These are phyloP conservation scores for Clitopilus passeckerianus DNA, from an alignment of 768 basidiomycete species.

Conservation along the genomic window DNA sequence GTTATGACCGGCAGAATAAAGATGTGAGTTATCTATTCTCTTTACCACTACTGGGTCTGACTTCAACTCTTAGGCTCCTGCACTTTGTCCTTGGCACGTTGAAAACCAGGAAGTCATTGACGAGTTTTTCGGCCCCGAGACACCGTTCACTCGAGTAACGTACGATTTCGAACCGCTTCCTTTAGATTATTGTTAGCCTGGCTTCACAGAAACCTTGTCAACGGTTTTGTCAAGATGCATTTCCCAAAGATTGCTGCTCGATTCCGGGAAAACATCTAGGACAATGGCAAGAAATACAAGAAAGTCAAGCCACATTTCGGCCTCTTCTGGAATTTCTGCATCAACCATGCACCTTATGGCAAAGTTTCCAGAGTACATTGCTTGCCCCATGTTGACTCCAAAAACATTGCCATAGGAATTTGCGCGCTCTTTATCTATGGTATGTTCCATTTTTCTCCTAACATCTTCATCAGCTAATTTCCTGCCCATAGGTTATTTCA, in stretches of 20 bases:
- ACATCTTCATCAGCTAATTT: background rate
- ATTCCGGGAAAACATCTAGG: slow-evolving; percentile 4
- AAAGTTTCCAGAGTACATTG: slow-evolving; percentile 11
- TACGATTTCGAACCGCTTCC: too few relatives aligned
- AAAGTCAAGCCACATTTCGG: slow-evolving; percentile 16
- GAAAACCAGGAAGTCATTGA: background rate
- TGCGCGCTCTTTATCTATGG: slow-evolving; percentile 22
- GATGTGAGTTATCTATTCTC: background rate
- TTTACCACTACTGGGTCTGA: background rate
- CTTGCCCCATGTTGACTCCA: slow-evolving; percentile 19
- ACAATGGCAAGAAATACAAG: slow-evolving; percentile 7
- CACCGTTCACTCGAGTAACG: too few relatives aligned
- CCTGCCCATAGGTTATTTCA: slow-evolving; percentile 10
- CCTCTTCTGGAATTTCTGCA: slow-evolving; percentile 21
- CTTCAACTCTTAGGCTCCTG: background rate
- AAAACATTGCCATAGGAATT: slow-evolving; percentile 22
- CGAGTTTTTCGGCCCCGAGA: background rate
- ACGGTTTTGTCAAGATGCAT: slow-evolving; percentile 4
- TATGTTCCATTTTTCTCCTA: background rate
- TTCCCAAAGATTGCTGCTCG: slow-evolving; percentile 15
- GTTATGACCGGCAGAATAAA: background rate
- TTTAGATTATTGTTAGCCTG: too few relatives aligned
- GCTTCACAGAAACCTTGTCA: slow-evolving; percentile 6
- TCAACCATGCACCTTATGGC: slow-evolving; percentile 14
- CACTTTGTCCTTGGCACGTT: background rate